Evolutionary conservation across 495 filamentous ascomycete species (phyloP).

Genomic region (Penicillium riverlandense): DNA sequence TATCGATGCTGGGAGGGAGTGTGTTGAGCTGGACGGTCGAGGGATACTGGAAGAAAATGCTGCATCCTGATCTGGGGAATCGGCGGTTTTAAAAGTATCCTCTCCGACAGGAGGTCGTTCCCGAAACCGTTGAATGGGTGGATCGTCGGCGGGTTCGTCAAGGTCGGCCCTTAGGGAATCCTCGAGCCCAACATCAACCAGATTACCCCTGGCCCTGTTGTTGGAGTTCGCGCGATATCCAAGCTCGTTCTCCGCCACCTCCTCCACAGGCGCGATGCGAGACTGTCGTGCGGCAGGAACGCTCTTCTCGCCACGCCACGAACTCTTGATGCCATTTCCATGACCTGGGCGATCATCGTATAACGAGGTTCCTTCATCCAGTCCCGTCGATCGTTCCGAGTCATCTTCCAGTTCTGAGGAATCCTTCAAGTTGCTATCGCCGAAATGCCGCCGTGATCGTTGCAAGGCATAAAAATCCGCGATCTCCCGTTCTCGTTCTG

Average conservation of each 20-base stretch:
- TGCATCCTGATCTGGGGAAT: constrained; percentile 41
- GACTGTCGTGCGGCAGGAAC: constrained; percentile 10
- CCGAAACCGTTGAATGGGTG: constrained; percentile 83
- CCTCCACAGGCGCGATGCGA: constrained; percentile 22
- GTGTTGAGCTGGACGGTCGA: constrained; percentile 36
- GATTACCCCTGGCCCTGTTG: constrained; percentile 54
- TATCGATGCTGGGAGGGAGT: constrained; percentile 31
- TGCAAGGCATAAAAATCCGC: constrained; percentile 91
- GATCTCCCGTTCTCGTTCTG: constrained; percentile 84
- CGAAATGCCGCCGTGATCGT: constrained; percentile 80
- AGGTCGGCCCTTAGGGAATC: constrained; percentile 43
- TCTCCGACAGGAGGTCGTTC: constrained; percentile 35
- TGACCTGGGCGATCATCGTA: constrained; percentile 28
- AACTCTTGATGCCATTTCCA: constrained; percentile 45
- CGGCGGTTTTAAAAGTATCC: constrained; percentile 27
- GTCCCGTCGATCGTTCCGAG: constrained; percentile 49
- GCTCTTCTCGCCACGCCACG: constrained; percentile 43
- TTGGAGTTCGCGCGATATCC: constrained; percentile 31
- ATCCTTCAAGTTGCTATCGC: constrained; percentile 67
- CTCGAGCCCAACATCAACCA: constrained; percentile 87
- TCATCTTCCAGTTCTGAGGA: constrained; percentile 75
- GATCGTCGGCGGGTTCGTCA: constrained; percentile 50
- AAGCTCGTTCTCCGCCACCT: constrained; percentile 22
- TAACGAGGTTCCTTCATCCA: constrained; percentile 40
- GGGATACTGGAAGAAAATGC: constrained; percentile 28